Evolutionary conservation across 352 stramenopile species (phyloP), one percentile per base, ranked within the genome.

Genomic region (Globisporangium yorkense): DNA sequence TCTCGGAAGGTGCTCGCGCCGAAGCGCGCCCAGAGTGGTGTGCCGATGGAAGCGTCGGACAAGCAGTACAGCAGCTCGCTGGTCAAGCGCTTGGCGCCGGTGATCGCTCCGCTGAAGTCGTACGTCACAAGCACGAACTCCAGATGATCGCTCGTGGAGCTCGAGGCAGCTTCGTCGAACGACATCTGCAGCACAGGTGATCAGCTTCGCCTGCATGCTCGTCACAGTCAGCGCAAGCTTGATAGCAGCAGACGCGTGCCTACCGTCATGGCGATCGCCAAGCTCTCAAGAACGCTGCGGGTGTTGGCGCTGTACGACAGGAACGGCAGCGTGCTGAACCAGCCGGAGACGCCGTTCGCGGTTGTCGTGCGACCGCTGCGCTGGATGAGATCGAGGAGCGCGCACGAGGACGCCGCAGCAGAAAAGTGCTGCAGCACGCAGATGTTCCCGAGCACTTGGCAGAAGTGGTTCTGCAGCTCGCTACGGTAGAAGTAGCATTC

Each of bases 351-450:
- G 21, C 35, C 60, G 50, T 88, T 84, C 3, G 70, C 69, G 15
- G 59, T 75, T 20, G 74, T 71, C 9, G 61, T 67, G 37, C 75
- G 72, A 1, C 75, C 74, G 31, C 66, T 83, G 39, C 70, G 73
- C 60, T 89, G 77, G 57, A 97, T 87, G 5, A 82, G 63, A 8
- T 86, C 59, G 46, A 96, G 77, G 7, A 97, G 59, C 21, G 69
- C 68, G 54, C 94, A 98, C 0, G 89, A 77, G 7, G 75, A 49
- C 6, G 72, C 59, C 1, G 65, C 62, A 21, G 78, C 61, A 27
- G 83, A 67, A 58, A 98, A 96, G 61, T 97, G 82, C 57, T 94
- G 84, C n/a, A 98, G 62, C 8, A 97, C 91, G 54, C 95, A 98
- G 15, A 98, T 60, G 61, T 98, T 98, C 12, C 83, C 87, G 6